Percentiles rank a stretch among this genome's conserved stretches.
phyloP scores from a whole-genome alignment of 2,329 filamentous ascomycete genomes.

The Pochonia chlamydosporia region DNA sequence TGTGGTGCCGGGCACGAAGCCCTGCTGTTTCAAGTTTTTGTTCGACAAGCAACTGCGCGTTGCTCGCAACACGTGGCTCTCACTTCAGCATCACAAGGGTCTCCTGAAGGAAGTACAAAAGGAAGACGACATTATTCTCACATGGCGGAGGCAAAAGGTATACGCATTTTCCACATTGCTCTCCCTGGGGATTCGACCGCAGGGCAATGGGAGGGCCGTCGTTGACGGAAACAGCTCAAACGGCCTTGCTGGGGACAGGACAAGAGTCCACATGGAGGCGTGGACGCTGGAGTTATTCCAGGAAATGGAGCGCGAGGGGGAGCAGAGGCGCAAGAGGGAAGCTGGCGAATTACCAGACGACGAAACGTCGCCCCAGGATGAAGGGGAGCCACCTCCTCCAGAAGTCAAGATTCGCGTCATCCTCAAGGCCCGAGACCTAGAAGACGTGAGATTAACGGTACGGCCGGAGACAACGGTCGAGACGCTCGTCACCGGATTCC shows the following conservation, averaged over 20 bases:
- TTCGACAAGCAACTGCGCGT: constrained; percentile 62
- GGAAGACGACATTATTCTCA: constrained; percentile 61
- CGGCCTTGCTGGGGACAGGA: constrained; percentile 43
- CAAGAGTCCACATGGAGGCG: constrained; percentile 67
- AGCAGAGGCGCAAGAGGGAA: constrained; percentile 37
- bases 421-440: constrained; percentile 46
- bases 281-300: constrained; percentile 63
- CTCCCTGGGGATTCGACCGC: constrained; percentile 55
- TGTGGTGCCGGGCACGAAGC: constrained; percentile 51
- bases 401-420: constrained; percentile 42
- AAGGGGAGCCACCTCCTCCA: constrained; percentile 14
- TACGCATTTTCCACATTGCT: constrained; percentile 71
- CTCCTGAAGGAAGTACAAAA: constrained; percentile 31
- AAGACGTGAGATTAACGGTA: constrained; percentile 46
- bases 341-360: constrained; percentile 34
- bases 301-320: constrained; percentile 41
- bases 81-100: constrained; percentile 45
- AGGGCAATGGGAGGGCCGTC: constrained; percentile 35
- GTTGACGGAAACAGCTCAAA: constrained; percentile 28
- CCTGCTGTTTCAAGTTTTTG: constrained; percentile 55
- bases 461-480: constrained; percentile 51
- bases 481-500: constrained; percentile 58
- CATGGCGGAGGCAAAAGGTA: constrained; percentile 67
- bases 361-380: constrained; percentile 17
- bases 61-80: constrained; percentile 65